A percentile compares a stretch with the other conserved stretches of the same genome.
phyloP scores from a whole-genome alignment of 2,329 filamentous ascomycete species.

The Cladosporium sp. region DNA sequence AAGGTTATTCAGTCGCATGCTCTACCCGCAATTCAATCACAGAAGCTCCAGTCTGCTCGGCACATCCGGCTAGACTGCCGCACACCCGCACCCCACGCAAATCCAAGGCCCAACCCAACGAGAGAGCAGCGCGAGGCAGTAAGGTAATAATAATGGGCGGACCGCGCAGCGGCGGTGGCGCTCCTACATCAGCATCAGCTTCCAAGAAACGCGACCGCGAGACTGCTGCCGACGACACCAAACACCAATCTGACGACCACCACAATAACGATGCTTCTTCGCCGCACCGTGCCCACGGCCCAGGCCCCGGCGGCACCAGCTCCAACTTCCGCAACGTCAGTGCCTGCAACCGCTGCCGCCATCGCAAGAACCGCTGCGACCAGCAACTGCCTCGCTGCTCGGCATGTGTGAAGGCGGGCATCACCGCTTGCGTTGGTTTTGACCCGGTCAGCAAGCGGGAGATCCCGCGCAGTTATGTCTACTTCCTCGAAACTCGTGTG shows the following conservation, averaged over 20 bases:
- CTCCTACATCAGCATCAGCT: background rate
- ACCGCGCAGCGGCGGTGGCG: slow-evolving; percentile 17
- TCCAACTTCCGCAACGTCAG: slow-evolving; percentile 62
- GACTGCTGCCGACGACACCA: slow-evolving; percentile 4
- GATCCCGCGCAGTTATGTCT: slow-evolving; percentile 86
- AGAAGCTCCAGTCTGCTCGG: slow-evolving; percentile 4
- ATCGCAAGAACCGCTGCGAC: slow-evolving; percentile 93
- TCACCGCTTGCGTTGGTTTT: slow-evolving; percentile 86
- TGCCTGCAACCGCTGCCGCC: slow-evolving; percentile 87
- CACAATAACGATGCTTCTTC: background rate
- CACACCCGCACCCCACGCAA: slow-evolving; percentile 11
- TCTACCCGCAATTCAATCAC: background rate
- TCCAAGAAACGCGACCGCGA: slow-evolving; percentile 19
- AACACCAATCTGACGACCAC: background rate
- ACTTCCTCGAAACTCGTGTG: slow-evolving; percentile 86
- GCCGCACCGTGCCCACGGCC: slow-evolving; percentile 10
- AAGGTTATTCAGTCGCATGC: background rate
- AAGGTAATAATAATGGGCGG: slow-evolving; percentile 5
- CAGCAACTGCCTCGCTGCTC: slow-evolving; percentile 88
- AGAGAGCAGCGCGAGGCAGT: slow-evolving; percentile 1
- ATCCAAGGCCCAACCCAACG: slow-evolving; percentile 5
- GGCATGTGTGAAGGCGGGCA: slow-evolving; percentile 84
- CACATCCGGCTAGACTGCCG: background rate
- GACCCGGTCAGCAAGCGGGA: slow-evolving; percentile 96
- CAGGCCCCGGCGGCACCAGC: slow-evolving; percentile 18